Conservation (phyloP, 768 basidiomycete genomes). For the Kwoniella bestiolae region DNA sequence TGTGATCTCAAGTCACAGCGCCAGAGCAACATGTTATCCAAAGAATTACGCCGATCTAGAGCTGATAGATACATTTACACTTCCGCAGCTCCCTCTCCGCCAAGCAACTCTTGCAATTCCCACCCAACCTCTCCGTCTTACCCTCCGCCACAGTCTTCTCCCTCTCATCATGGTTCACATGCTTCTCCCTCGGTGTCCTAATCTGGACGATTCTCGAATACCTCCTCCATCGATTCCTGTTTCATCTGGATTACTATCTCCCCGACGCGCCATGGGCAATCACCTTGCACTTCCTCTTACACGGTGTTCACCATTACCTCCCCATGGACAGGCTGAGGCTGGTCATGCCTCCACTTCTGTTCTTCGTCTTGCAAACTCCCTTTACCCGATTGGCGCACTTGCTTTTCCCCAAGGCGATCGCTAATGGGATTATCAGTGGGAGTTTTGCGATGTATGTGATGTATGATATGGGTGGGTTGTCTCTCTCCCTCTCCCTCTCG, state of each 20-base stretch:
- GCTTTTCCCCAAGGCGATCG: slow-evolving; percentile 79
- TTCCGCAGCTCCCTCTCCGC: slow-evolving; percentile 54
- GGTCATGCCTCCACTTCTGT: slow-evolving; percentile 93
- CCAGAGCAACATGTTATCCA: background rate
- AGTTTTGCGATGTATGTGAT: slow-evolving; percentile 63
- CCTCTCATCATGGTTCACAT: slow-evolving; percentile 65
- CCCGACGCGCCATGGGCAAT: slow-evolving; percentile 82
- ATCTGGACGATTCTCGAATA: slow-evolving; percentile 97
- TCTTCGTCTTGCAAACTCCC: slow-evolving; percentile 74
- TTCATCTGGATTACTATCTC: slow-evolving; percentile 86
- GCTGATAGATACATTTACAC: slow-evolving; percentile 55
- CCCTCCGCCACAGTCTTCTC: slow-evolving; percentile 60
- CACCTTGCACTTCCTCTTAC: slow-evolving; percentile 85
- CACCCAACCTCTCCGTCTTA: slow-evolving; percentile 60
- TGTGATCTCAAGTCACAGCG: too few species aligned
- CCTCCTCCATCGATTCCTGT: slow-evolving; percentile 89
- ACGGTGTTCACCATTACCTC: slow-evolving; percentile 96
- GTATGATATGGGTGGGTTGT: slow-evolving; percentile 51
- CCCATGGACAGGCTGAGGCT: slow-evolving; percentile 94
- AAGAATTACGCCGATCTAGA: slow-evolving; percentile 9
- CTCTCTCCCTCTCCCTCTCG: background rate
- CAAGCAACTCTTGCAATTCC: slow-evolving; percentile 33
- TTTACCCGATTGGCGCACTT: slow-evolving; percentile 82
- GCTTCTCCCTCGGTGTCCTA: slow-evolving; percentile 82
- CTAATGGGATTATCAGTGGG: slow-evolving; percentile 90